phyloP scores from a whole-genome alignment of 1,284 basidiomycete genomes.

The Coniferiporia sulphurascens region DNA sequence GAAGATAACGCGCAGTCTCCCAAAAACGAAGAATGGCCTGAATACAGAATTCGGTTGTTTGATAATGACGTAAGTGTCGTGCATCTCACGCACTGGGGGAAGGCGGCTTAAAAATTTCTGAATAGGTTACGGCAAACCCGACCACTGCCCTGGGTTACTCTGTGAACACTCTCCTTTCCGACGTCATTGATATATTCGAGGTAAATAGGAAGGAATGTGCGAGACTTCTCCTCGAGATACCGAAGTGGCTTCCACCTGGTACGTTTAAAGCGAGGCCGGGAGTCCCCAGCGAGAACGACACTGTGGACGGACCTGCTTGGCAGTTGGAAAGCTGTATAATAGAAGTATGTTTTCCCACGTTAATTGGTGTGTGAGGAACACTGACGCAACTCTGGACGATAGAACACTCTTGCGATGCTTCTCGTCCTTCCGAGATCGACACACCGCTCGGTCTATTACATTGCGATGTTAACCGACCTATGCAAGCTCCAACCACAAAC shows the following conservation, averaged over 20 bases:
- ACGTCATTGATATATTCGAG: slow-evolving; percentile 89
- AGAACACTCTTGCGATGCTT: slow-evolving; percentile 74
- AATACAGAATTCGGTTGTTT: slow-evolving; percentile 70
- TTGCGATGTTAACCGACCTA: slow-evolving; percentile 86
- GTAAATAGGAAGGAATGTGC: slow-evolving; percentile 96
- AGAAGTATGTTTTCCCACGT: slow-evolving; percentile 46
- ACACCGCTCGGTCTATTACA: slow-evolving; percentile 83
- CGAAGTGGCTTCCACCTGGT: slow-evolving; percentile 78
- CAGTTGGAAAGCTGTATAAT: slow-evolving; percentile 76
- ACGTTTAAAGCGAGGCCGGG: slow-evolving; percentile 78
- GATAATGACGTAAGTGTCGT: slow-evolving; percentile 60
- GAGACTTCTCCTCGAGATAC: slow-evolving; percentile 80
- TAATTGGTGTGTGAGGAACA: not conserved
- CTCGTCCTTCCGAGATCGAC: slow-evolving; percentile 76
- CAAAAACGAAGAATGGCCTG: slow-evolving; percentile 77
- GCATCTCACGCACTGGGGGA: not conserved
- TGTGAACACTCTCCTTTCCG: slow-evolving; percentile 73
- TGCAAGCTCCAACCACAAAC: slow-evolving; percentile 90
- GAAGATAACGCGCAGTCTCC: slow-evolving; percentile 52
- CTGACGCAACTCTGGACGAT: not conserved
- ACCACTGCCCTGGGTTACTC: slow-evolving; percentile 75
- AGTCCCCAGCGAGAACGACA: slow-evolving; percentile 44
- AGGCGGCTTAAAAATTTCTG: slow-evolving; percentile 7
- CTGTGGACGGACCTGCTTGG: slow-evolving; percentile 59
- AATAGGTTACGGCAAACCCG: slow-evolving; percentile 74